Evolutionary conservation across 805 yeast genomes (phyloP).

Genomic region (Lipomyces spencermartinsiae): DNA sequence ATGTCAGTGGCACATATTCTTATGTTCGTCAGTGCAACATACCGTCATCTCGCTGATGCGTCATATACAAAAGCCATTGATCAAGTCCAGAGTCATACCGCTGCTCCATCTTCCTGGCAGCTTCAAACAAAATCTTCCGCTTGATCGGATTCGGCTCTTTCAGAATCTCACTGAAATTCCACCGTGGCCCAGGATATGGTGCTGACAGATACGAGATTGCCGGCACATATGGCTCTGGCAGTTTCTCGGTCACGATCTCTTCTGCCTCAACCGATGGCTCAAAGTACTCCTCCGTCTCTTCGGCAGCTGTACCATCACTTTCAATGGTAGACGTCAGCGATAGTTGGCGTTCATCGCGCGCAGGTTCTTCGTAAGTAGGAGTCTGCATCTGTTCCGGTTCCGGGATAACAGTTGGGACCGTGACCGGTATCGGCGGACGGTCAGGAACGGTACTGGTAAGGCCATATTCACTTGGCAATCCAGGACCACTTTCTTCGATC

Average conservation of each 20-base stretch:
- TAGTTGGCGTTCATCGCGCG: background rate
- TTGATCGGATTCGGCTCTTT: conserved; percentile 18
- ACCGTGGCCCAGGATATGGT: conserved; percentile 21
- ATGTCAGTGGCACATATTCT: background rate
- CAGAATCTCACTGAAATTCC: conserved; percentile 11
- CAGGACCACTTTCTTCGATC: background rate
- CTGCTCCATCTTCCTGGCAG: conserved; percentile 19
- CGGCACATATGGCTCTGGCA: background rate
- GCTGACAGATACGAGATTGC: background rate
- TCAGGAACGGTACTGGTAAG: background rate
- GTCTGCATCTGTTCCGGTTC: background rate
- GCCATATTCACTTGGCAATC: background rate
- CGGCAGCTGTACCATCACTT: background rate
- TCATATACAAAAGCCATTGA: conserved; percentile 32
- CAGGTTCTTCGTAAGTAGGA: background rate
- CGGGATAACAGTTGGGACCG: background rate
- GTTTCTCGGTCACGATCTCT: background rate
- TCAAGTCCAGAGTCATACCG: conserved; percentile 24
- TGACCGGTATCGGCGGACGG: conserved; percentile 1
- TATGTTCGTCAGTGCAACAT: background rate
- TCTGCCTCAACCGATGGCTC: background rate
- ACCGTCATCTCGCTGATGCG: conserved; percentile 29
- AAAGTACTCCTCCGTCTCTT: background rate
- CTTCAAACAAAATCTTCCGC: conserved; percentile 24
- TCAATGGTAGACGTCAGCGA: background rate